phyloP scores from a whole-genome alignment of 2,329 filamentous ascomycete genomes.

The Colletotrichum neosansevieriae region DNA sequence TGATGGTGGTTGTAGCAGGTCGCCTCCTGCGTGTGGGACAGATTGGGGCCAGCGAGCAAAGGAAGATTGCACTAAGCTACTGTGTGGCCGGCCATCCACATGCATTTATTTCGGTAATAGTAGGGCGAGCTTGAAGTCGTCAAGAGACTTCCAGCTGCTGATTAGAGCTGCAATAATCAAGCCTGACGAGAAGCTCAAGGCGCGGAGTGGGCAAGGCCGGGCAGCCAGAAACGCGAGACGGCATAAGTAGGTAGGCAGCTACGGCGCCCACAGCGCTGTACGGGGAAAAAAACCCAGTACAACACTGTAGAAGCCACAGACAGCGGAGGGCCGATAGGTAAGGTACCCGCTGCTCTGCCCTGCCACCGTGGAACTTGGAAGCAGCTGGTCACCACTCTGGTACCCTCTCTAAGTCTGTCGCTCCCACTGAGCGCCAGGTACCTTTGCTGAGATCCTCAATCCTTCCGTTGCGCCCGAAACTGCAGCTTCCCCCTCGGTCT shows the following conservation, averaged over 20 bases:
- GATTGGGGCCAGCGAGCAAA: neutral
- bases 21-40: neutral
- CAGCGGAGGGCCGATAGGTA: neutral
- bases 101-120: neutral
- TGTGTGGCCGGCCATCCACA: neutral
- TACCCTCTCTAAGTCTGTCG: neutral
- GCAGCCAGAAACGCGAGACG: neutral
- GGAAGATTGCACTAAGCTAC: neutral
- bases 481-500: neutral
- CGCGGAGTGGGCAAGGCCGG: neutral
- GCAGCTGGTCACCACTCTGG: neutral
- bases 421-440: neutral
- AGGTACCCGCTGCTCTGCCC: neutral
- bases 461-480: neutral
- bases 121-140: neutral
- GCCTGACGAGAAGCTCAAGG: neutral
- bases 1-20: neutral
- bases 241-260: no score
- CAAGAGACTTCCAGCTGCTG: neutral
- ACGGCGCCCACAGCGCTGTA: no score
- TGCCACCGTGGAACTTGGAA: neutral
- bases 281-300: no score
- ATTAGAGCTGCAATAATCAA: neutral
- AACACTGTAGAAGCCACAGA: no score
- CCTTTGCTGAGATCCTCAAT: neutral